Evolutionary conservation across 2,329 filamentous ascomycete species (phyloP).

Genomic region (Sclerotinia glacialis): DNA sequence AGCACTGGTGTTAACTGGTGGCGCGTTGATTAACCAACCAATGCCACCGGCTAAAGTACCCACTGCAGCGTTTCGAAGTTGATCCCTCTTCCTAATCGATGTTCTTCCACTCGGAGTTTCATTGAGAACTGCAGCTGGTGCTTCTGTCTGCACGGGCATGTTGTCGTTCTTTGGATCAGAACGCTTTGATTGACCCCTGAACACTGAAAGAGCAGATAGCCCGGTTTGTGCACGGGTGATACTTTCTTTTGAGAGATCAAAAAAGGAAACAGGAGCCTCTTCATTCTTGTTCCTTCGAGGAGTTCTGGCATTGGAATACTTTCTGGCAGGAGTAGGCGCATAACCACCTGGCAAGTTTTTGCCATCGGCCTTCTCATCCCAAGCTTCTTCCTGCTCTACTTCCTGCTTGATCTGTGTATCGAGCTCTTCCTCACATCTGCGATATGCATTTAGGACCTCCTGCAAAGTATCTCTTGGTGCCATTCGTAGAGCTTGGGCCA

Average conservation of each 20-base stretch:
- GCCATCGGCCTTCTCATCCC: slow-evolving; percentile 63
- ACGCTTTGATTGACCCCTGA: slow-evolving; percentile 26
- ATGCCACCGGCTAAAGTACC: slow-evolving; percentile 65
- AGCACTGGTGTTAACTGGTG: slow-evolving; percentile 27
- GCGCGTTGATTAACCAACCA: slow-evolving; percentile 64
- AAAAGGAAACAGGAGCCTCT: slow-evolving; percentile 62
- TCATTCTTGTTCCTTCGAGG: slow-evolving; percentile 45
- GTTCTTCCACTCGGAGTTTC: slow-evolving; percentile 30
- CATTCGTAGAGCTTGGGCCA: slow-evolving; percentile 71
- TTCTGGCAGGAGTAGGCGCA: slow-evolving; percentile 41
- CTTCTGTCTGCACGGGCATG: not conserved
- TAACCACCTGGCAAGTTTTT: slow-evolving; percentile 57
- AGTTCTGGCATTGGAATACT: slow-evolving; percentile 31
- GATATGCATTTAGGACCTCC: slow-evolving; percentile 72
- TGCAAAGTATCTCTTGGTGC: slow-evolving; percentile 68
- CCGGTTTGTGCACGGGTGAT: slow-evolving; percentile 58
- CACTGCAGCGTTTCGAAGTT: slow-evolving; percentile 63
- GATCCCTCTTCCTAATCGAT: slow-evolving; percentile 67
- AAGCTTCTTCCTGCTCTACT: slow-evolving; percentile 64
- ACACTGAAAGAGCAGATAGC: slow-evolving; percentile 50
- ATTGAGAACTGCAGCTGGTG: not conserved
- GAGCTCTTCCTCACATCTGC: slow-evolving; percentile 75
- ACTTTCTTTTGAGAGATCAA: slow-evolving; percentile 61
- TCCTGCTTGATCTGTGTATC: slow-evolving; percentile 65
- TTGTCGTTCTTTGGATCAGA: slow-evolving; percentile 14